Evolutionary conservation across 2,329 filamentous ascomycete species (phyloP), one percentile per base, ranked within the genome.

Genomic region (Sarocladiaceae sp.): DNA sequence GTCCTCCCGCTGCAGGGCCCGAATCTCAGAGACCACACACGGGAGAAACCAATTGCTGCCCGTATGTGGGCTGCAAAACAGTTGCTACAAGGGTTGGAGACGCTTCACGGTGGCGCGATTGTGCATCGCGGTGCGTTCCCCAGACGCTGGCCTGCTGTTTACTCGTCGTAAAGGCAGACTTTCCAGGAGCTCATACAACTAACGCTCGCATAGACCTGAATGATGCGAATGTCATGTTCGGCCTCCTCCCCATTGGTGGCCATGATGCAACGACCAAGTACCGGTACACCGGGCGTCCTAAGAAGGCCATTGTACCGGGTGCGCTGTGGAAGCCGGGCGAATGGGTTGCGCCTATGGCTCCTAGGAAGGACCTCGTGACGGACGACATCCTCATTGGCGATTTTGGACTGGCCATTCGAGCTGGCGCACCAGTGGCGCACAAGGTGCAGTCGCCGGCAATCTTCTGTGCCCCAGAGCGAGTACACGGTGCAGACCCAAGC

Each of bases 401-500:
- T 27, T 49, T 49, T 40, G 47, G 48, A 2, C 24, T 49, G 15
- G 45, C 47, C 10, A 27, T 42, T 19, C 40, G 44, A 41, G 21
- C 32, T 21, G 47, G 48, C 13, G 39, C 41, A 19, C 21, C 29
- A 29, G 42, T 41, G 6, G 16, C 10, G 10, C 23, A 40, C n/a
- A 48, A 45, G 31, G 32, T 46, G 26, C 47, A 50, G 15, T 44
- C 44, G 21, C 50, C 48, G 18, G 32, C 48, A 18, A 45, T 23
- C 1, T 52, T 48, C 27, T 50, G 48, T 41, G 48, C 48, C 16
- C 50, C 45, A 4, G 50, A 52, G 43, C 47, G 44, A 32, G 11
- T 48, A 11, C 48, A 52, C 23, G 35, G 27, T 21, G n/a, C 9
- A 2, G 20, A 40, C 33, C 46, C 43, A 23, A 52, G 33, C 20